These are phyloP conservation scores for Limnanthes douglasii DNA, from an alignment of 345 rosid genomes.

Conservation along the genomic window DNA sequence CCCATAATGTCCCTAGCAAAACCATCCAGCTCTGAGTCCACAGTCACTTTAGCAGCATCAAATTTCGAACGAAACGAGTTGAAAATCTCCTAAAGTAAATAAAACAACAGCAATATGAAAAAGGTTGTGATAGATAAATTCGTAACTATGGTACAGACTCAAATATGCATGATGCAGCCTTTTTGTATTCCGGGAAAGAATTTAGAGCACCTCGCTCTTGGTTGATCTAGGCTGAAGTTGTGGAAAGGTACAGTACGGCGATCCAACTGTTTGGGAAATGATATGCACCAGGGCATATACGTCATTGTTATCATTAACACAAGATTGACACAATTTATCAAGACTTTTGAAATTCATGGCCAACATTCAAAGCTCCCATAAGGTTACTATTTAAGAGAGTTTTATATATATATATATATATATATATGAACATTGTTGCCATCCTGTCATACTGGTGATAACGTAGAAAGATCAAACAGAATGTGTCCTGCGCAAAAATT, in stretches of 20 bases:
- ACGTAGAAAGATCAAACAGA: neutral
- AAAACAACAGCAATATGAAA: conserved; percentile 3
- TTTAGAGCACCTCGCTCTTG: neutral
- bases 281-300: neutral
- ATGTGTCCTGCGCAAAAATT: neutral
- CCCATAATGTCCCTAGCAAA: conserved; percentile 44
- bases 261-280: neutral
- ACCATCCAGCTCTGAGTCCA: conserved; percentile 37
- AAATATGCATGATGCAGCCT: too few relatives aligned
- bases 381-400: neutral
- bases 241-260: neutral
- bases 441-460: neutral
- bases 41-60: conserved; percentile 58
- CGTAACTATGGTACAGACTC: too few relatives aligned
- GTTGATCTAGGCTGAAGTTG: neutral
- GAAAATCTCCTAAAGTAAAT: conserved; percentile 43
- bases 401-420: neutral
- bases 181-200: too few relatives aligned
- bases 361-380: too few relatives aligned
- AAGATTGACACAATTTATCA: neutral
- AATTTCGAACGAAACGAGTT: conserved; percentile 55
- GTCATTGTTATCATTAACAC: neutral
- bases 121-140: too few relatives aligned
- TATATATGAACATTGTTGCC: neutral
- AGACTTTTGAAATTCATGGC: neutral